Conservation (phyloP, 495 filamentous ascomycete species). For the Aspergillus affinis region DNA sequence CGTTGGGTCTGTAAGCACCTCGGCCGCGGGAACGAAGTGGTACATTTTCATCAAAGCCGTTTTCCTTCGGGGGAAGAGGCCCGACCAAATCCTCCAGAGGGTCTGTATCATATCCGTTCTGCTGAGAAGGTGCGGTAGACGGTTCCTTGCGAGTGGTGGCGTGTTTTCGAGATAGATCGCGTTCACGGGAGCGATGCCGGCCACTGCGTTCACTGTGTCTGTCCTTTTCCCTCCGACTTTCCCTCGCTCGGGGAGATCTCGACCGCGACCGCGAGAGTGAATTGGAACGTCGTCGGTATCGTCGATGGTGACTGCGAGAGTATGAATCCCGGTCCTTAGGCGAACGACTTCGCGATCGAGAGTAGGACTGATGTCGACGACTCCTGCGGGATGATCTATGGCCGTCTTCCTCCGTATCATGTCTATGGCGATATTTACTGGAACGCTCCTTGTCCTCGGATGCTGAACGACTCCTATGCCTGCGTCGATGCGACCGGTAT, state of each 20-base stretch:
- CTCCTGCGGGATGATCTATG: conserved; percentile 22
- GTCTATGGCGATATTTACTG: conserved; percentile 26
- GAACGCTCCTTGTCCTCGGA: conserved; percentile 32
- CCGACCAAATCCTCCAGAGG: conserved; percentile 79
- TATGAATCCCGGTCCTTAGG: conserved; percentile 25
- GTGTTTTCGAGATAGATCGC: conserved; percentile 12
- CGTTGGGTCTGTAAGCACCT: conserved; percentile 55
- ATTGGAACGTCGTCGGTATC: conserved; percentile 28
- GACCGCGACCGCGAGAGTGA: conserved; percentile 31
- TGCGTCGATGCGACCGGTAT: conserved; percentile 28
- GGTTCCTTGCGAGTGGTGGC: conserved; percentile 4
- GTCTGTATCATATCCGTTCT: conserved; percentile 59
- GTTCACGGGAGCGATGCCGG: conserved; percentile 13
- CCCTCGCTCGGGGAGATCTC: conserved; percentile 17
- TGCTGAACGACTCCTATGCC: conserved; percentile 30
- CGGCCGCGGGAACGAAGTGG: conserved; percentile 69
- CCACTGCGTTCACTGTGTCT: conserved; percentile 8
- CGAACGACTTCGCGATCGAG: conserved; percentile 38
- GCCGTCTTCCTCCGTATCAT: conserved; percentile 24
- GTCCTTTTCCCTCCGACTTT: conserved; percentile 15
- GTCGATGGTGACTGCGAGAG: conserved; percentile 24
- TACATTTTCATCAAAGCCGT: conserved; percentile 21
- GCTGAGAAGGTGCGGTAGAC: conserved; percentile 10
- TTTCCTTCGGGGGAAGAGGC: conserved; percentile 61
- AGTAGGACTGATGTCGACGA: conserved; percentile 29